phyloP scores from a whole-genome alignment of 129 eudicot species.

The Chrysanthemum seticuspe region DNA sequence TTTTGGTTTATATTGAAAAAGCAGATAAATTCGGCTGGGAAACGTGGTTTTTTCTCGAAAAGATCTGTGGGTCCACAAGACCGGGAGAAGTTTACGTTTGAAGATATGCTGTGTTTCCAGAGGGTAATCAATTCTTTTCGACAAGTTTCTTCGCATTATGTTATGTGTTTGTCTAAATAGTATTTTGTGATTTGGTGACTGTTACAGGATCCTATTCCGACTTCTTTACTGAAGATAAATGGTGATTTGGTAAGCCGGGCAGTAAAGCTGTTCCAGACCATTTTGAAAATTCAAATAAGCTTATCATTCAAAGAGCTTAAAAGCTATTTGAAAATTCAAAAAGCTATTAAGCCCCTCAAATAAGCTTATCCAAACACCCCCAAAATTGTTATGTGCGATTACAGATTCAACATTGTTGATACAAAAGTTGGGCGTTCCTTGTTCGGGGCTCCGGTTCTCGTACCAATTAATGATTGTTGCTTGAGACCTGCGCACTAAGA shows the following conservation, averaged over 20 bases:
- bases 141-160: constrained; percentile 1
- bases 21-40: constrained; percentile 87
- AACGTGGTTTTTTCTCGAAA: constrained; percentile 90
- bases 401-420: no score
- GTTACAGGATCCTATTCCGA: constrained; percentile 93
- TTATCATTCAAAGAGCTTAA: no score
- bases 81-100: constrained; percentile 86
- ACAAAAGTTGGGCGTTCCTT: no score
- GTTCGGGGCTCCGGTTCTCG: no score
- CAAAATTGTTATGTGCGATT: no score
- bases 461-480: no score
- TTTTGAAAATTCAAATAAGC: constrained; percentile 44
- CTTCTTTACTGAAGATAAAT: constrained; percentile 78
- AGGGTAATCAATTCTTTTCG: constrained; percentile 47
- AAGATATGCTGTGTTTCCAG: constrained; percentile 97
- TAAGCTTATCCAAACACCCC: no score
- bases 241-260: constrained; percentile 81
- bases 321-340: no score
- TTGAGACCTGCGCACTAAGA: no score
- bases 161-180: background rate
- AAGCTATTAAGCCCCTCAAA: no score
- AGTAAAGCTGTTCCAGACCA: constrained; percentile 76
- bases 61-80: constrained; percentile 76
- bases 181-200: constrained; percentile 13
- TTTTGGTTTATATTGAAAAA: constrained; percentile 26